Evolutionary conservation across 176 grass and related monocot genomes (phyloP), one percentile per base, ranked within the genome.

Genomic region (Oryza punctata): DNA sequence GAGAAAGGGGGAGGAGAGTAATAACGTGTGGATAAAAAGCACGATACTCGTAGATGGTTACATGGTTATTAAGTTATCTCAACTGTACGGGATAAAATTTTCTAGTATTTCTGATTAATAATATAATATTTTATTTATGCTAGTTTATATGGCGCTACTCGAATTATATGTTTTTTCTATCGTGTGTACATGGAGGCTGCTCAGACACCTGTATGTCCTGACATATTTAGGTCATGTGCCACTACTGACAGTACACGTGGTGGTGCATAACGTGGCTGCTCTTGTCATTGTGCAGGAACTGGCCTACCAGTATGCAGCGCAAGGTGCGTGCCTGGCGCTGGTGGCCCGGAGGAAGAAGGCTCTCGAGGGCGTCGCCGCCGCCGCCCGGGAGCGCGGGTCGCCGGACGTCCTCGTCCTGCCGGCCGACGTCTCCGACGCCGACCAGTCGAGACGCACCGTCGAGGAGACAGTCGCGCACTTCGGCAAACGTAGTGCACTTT

Each of bases 341-440:
- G 86, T 87, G 18, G 92, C 92, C 10, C 87, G 92, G 75, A 89
- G 89, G 84, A 84, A 89, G 83, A 83, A 82, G 46, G 89, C 86
- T 32, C 83, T 94, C 10, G 67, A 86, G 16, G 65, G 13, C 64
- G 89, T 91, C 12, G 86, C 86, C 9, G 79, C 67, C 2, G 75
- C 77, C 35, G 89, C 92, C 52, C 35, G 6, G 4, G 72, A 87
- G 19, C 69, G 79, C 61, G 92, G 89, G 30, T 72, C 92, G 5
- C 83, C 86, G 8, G 86, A 89, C 82, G 86, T 89, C 33, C 65
- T 94, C 54, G 83, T 91, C 63, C 23, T 94, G 61, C 65, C 66
- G 12, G 92, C 72, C 3, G 89, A 94, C 70, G 80, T 91, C 75
- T 78, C 92, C 29, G 85, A 84, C 78, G 63, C 75, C 30, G 69